Evolutionary conservation across 129 eudicot genomes (phyloP), one percentile per base, ranked within the genome.

Genomic region (Artemisia annua): DNA sequence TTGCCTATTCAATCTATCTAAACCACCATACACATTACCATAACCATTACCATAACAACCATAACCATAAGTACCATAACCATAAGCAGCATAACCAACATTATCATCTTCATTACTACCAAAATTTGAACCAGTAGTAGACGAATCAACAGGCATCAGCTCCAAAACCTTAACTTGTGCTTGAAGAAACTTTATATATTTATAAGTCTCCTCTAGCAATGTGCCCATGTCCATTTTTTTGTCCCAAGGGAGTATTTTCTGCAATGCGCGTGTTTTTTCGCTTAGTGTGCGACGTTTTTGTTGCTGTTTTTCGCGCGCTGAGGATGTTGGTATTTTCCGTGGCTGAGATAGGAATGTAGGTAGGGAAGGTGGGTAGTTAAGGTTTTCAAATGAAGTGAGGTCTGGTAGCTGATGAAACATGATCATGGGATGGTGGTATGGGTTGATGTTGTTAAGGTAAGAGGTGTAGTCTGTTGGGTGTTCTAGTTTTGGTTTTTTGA

Each of bases 191-290:
- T 67, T 83, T 48, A 87, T 69, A 77, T 88, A 91, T 77, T 85
- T 87, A 72, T 67, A 69, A 30, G 95, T 82, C 69, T 85, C 89
- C 70, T 91, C 91, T 19, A 78, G 79, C 67, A 82, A 66, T 54
- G 85, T 83, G 49, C 83, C 83, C 77, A 57, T 82, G 72, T 87
- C 95, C 86, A 85, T 79, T 71, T 77, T 85, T 82, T 56, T 78
- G 8, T 77, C 85, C 74, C 64, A 17, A 3, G 97, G 97, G 24
- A 91, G 71, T 51, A 85, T 77, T 68, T 82, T 84, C 63, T 81
- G 84, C 32, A 91, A 71, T 43, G 80, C 16, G 59, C 78, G 59
- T 22, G 76, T 67, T 73, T 78, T 91, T 11, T 88, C 95, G 75
- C 88, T 81, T 8, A 88, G 24, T 72, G 66, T 84, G 44, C 72